Conservation (phyloP, 2,329 filamentous ascomycete genomes). For the Fusarium keratoplasticum region DNA sequence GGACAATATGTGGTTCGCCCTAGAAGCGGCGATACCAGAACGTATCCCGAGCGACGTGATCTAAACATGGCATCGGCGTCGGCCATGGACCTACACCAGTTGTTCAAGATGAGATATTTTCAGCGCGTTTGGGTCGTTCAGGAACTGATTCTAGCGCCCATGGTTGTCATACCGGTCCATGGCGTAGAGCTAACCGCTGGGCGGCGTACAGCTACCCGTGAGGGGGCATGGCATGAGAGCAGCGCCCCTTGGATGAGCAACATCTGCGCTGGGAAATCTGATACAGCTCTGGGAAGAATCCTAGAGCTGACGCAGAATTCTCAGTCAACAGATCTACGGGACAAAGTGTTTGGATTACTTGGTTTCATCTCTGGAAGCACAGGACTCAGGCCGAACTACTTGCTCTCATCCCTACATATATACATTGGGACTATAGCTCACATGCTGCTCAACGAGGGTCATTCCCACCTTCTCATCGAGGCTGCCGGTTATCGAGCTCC, state of each 20-base stretch:
- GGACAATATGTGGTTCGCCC: not conserved
- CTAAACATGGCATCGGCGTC: not conserved
- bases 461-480: not conserved
- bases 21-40: not conserved
- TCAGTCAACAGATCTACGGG: not conserved
- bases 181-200: not conserved
- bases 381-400: not conserved
- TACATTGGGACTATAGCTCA: not conserved
- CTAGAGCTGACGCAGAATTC: not conserved
- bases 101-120: not conserved
- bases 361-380: not conserved
- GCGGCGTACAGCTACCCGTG: not conserved
- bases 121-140: not conserved
- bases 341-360: not conserved
- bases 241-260: not conserved
- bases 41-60: not conserved
- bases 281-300: not conserved
- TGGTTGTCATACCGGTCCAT: not conserved
- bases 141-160: not conserved
- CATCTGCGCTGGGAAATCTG: not conserved
- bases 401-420: not conserved
- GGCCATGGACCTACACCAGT: not conserved
- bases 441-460: not conserved
- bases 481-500: no score
- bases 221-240: not conserved